Evolutionary conservation across 2,329 filamentous ascomycete species (phyloP), one percentile per base, ranked within the genome.

Genomic region (Proliferodiscus dingleyae): DNA sequence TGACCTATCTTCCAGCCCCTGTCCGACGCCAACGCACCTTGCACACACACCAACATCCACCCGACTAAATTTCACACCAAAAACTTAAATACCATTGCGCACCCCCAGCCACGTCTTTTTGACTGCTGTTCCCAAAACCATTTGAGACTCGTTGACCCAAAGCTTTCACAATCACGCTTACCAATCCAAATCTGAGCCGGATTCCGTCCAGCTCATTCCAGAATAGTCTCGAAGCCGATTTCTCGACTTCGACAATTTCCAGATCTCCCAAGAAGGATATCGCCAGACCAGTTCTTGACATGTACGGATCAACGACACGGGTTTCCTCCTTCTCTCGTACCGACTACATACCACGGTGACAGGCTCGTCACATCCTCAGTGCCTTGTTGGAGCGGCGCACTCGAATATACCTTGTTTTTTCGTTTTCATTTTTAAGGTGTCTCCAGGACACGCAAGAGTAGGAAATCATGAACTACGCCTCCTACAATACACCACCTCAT

Each of bases 311-410:
- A 62, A 59, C 57, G 56, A 62, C 60, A 59, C 50, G 54, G 59
- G 56, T 59, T 57, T 58, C 54, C 57, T 56, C 58, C 59, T 59
- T 59, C 56, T 61, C 61, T 59, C 59, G 57, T 61, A 60, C 59
- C 61, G 61, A 63, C 55, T 62, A 62, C 59, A 64, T 62, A 61
- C 61, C 61, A 60, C 56, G 61, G 58, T 64, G 61, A 64, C 61
- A 53, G 55, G 49, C 61, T 61, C 46, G 59, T 61, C 58, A 60
- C 55, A 55, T 54, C 58, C 57, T 51, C 53, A 43, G 52, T 56
- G 58, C 52, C 54, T 51, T 50, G 49, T 51, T 42, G 36, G 50
- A 21, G 45, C 34, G 52, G 53, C 53, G 58, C 51, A 30, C 41
- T 50, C 47, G 43, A 53, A 49, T n/a, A 43, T 37, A 47, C 53